Evolutionary conservation across 352 stramenopile genomes (phyloP), one percentile per base, ranked within the genome.

Genomic region (Phytophthora palmivora): DNA sequence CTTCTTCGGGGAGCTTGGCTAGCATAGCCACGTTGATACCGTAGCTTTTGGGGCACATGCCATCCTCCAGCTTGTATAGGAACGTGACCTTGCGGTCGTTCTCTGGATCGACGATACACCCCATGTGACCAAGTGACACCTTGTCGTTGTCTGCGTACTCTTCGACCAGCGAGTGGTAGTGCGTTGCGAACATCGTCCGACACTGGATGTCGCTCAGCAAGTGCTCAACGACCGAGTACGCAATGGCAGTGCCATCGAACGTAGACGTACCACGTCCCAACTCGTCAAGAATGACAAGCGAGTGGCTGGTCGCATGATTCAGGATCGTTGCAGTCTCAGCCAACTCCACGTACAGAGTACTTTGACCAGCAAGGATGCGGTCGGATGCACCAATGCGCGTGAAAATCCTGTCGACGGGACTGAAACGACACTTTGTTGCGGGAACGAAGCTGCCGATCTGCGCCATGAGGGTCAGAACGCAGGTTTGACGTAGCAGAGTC

Each of bases 401-500:
- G 71, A 99, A 99, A 49, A 99, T 99, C 14, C 97, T 94, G 74
- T 99, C 98, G 2, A 99, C 88, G 0, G 97, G 97, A 38, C 91
- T 99, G 37, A 99, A 70, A n/a, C 75, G 76, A 54, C 88, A 98
- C 44, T 82, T 85, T n/a, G 91, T 73, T 14, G 98, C 98, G 2
- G 97, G 97, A 16, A 99, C 98, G 63, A 97, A 99, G 71, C 96
- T 99, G 12, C 98, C 98, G n/a, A 99, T 94, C 78, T 99, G 98
- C 10, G 98, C 98, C 67, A 99, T 92, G 43, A 99, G 96, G 5
- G 94, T 87, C 34, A 99, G 87, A 19, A 99, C 84, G 64, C 97
- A 99, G 15, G 97, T 99, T 82, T 99, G 97, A 7, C 98, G 89
- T 19, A 99, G 77, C 38, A 99, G 72, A 15, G 98, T 99, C 46